These are phyloP conservation scores for Cercospora sp. DNA, from an alignment of 2,329 filamentous ascomycete genomes.

Conservation along the genomic window DNA sequence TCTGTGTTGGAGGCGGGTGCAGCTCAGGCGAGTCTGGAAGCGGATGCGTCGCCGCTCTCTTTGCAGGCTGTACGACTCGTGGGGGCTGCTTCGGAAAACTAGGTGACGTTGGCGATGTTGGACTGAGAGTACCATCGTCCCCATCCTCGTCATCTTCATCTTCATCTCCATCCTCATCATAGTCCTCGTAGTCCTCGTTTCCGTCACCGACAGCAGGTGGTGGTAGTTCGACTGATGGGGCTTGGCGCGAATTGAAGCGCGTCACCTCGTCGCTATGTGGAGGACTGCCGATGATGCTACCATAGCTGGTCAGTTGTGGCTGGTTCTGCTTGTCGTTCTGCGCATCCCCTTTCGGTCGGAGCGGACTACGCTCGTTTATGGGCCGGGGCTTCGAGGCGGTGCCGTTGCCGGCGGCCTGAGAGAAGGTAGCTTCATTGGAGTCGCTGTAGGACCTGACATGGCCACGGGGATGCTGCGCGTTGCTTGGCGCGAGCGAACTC, in stretches of 20 bases:
- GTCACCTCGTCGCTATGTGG: conserved; percentile 33
- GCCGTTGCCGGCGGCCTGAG: neutral
- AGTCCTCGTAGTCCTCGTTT: conserved; percentile 13
- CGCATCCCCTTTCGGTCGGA: conserved; percentile 21
- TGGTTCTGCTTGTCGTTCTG: conserved; percentile 10
- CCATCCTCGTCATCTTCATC: conserved; percentile 11
- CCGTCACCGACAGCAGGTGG: conserved; percentile 55
- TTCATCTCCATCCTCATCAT: conserved; percentile 14
- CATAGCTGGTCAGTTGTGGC: conserved; percentile 54
- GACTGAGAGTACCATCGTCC: conserved; percentile 13
- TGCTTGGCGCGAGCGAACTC: conserved; percentile 5
- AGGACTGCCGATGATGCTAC: conserved; percentile 62
- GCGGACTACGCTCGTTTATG: conserved; percentile 35
- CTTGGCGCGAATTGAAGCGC: conserved; percentile 31
- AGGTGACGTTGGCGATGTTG: conserved; percentile 9
- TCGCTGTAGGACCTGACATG: conserved; percentile 19
- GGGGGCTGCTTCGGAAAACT: neutral
- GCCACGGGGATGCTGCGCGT: neutral
- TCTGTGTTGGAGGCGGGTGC: conserved; percentile 27
- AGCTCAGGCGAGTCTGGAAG: conserved; percentile 4
- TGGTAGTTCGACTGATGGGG: conserved; percentile 60
- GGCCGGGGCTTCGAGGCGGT: neutral
- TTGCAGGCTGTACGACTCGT: neutral
- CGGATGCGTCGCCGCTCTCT: conserved; percentile 1
- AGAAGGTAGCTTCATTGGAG: conserved; percentile 5